Evolutionary conservation across 768 basidiomycete species (phyloP).

Genomic region (Calocera viscosa): DNA sequence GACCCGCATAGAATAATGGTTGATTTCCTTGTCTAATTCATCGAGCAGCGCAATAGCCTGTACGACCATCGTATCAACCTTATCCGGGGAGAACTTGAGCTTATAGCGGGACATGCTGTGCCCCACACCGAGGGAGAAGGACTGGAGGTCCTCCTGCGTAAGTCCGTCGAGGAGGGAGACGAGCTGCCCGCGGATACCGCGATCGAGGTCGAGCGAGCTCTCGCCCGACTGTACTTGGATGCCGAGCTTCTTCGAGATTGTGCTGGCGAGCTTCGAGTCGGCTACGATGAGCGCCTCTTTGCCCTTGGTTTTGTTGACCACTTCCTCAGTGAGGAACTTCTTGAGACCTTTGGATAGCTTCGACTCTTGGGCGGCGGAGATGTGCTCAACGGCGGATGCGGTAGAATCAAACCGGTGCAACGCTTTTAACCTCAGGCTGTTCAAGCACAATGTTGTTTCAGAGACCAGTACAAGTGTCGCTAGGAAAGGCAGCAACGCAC

Average conservation of each 20-base stretch:
- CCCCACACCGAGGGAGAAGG: conserved; percentile 94
- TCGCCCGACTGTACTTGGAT: conserved; percentile 64
- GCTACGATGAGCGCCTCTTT: conserved; percentile 72
- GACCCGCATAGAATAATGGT: conserved; percentile 97
- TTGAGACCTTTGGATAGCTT: conserved; percentile 88
- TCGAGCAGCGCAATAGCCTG: conserved; percentile 97
- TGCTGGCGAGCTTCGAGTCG: conserved; percentile 75
- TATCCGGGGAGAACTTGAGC: conserved; percentile 98
- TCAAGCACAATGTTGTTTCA: not conserved
- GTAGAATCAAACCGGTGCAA: conserved; percentile 95
- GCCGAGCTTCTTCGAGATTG: conserved; percentile 87
- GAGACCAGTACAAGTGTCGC: not conserved
- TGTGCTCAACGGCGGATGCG: conserved; percentile 91
- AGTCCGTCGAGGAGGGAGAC: conserved; percentile 76
- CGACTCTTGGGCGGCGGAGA: conserved; percentile 82
- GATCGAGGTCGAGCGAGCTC: conserved; percentile 69
- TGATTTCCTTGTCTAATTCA: conserved; percentile 98
- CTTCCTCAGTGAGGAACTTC: conserved; percentile 78
- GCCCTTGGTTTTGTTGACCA: conserved; percentile 79
- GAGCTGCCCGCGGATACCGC: conserved; percentile 86
- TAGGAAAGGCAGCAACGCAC: conserved; percentile 37
- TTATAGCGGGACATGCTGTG: conserved; percentile 96
- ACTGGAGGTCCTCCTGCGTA: conserved; percentile 86
- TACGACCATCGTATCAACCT: conserved; percentile 98
- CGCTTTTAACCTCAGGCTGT: conserved; percentile 83